Conservation (phyloP, 257 asterid genomes). For the Cinchona pubescens region DNA sequence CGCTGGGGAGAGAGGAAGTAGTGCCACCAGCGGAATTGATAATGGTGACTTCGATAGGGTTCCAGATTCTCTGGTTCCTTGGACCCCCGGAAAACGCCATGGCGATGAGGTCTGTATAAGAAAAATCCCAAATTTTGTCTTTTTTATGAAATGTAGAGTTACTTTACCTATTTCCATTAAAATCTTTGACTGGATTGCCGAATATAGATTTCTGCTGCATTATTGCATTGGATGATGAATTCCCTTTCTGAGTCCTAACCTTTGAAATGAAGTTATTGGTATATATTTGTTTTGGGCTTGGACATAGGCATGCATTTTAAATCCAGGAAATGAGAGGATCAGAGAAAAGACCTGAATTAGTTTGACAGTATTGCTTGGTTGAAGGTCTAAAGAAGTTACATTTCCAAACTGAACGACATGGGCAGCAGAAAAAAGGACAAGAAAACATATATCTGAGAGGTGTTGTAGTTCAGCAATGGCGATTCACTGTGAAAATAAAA, state of each 20-base stretch:
- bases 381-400: not conserved
- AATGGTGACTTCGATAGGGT: conserved; percentile 32
- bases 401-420: not conserved
- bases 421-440: not conserved
- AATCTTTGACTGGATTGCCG: not conserved
- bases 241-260: not conserved
- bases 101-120: conserved; percentile 60
- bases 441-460: not conserved
- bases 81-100: conserved; percentile 83
- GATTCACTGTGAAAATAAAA: not conserved
- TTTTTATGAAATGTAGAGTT: not conserved
- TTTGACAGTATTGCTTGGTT: not conserved
- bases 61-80: conserved; percentile 39
- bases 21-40: conserved; percentile 51
- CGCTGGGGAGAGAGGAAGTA: conserved; percentile 93
- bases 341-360: not conserved
- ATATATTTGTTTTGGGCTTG: not conserved
- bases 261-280: not conserved
- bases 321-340: not conserved
- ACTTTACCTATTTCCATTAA: not conserved
- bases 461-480: not conserved
- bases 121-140: no score
- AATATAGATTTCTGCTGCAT: not conserved
- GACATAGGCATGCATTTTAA: not conserved
- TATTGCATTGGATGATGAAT: not conserved